phyloP scores from a whole-genome alignment of 2,329 filamentous ascomycete species.

The Apiospora rasikravindrae region DNA sequence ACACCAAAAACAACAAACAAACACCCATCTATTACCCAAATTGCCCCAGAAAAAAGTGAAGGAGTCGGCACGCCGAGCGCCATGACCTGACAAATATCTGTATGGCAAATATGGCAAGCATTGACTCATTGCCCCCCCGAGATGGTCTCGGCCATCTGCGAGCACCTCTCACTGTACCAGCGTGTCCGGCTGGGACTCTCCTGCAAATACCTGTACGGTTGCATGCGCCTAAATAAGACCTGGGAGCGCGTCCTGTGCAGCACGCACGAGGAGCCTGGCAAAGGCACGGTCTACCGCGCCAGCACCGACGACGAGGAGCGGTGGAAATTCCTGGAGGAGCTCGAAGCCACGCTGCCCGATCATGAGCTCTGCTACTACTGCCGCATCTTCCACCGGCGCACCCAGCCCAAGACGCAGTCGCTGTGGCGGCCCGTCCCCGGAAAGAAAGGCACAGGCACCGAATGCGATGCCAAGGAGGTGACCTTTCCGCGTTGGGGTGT shows the following conservation, averaged over 20 bases:
- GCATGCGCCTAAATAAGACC: not conserved
- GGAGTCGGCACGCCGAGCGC: not conserved
- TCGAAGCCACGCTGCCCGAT: constrained; percentile 18
- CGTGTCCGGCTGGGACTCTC: constrained; percentile 22
- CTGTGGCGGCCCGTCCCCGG: constrained; percentile 15
- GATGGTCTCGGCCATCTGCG: constrained; percentile 19
- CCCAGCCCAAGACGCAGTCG: not conserved
- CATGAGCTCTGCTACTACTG: constrained; percentile 25
- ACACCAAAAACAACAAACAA: not conserved
- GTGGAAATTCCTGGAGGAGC: constrained; percentile 22
- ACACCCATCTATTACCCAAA: not conserved
- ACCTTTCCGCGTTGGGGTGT: constrained; percentile 21
- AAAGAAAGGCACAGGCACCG: not conserved
- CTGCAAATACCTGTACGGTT: constrained; percentile 16
- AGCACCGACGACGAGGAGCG: constrained; percentile 11
- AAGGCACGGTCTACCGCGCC: constrained; percentile 18
- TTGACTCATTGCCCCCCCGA: constrained; percentile 19
- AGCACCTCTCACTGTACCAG: constrained; percentile 21
- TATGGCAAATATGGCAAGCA: not conserved
- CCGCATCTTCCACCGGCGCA: constrained; percentile 24
- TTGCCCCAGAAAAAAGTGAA: not conserved
- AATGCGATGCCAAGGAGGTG: constrained; percentile 24
- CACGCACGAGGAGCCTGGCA: not conserved
- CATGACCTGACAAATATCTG: not conserved
- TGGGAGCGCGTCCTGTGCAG: constrained; percentile 12